Percentiles rank a stretch among this genome's conserved stretches.
Evolutionary conservation across 2,329 filamentous ascomycete species (phyloP).

Genomic region (Ceratocystis harringtonii): DNA sequence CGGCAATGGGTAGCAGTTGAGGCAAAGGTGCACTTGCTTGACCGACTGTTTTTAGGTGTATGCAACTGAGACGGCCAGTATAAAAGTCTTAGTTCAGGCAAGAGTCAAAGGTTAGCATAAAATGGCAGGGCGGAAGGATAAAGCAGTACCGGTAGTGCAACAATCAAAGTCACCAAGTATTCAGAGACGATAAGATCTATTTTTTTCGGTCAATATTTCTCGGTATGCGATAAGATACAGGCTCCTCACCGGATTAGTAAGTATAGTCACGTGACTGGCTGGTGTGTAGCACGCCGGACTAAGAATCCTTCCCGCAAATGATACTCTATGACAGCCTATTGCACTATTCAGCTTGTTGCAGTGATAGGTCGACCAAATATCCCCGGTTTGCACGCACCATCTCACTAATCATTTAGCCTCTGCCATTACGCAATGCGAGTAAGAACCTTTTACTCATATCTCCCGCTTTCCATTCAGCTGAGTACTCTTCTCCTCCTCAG

Average conservation of each 20-base stretch:
- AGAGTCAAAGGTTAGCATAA: background rate
- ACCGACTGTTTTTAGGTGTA: no score
- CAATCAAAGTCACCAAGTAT: background rate
- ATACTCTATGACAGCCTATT: background rate
- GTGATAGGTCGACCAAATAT: no score
- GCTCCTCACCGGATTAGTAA: background rate
- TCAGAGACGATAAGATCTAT: background rate
- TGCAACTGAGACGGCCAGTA: no score
- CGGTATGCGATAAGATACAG: conserved; percentile 3
- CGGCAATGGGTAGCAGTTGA: background rate
- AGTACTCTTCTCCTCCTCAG: no score
- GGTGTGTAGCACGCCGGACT: background rate
- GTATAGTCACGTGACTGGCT: background rate
- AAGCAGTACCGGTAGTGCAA: background rate
- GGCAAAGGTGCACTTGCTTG: background rate
- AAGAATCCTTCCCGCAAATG: background rate
- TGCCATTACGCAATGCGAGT: no score
- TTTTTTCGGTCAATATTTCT: background rate
- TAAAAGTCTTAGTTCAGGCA: background rate
- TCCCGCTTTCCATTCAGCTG: no score
- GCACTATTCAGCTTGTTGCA: background rate
- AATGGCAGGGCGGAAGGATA: background rate
- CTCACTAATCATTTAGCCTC: no score
- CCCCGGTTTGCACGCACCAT: no score
- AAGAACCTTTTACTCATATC: no score